Evolutionary conservation across 2,329 filamentous ascomycete species (phyloP).

Genomic region (Alternaria sp.): DNA sequence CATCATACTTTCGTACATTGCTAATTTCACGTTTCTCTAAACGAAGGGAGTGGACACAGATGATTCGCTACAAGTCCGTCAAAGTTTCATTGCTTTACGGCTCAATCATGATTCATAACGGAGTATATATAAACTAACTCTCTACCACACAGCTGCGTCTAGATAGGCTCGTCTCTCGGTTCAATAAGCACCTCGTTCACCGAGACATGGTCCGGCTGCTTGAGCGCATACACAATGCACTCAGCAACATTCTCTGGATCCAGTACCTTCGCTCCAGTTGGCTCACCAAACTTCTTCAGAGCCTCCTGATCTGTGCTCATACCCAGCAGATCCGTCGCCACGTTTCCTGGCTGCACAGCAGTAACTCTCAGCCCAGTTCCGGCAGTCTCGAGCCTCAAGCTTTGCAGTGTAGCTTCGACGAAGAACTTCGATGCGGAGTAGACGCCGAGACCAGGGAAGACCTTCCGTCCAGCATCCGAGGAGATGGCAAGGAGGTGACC

Average conservation of each 20-base stretch:
- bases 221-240: slow-evolving; percentile 75
- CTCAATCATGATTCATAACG: not conserved
- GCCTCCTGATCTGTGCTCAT: slow-evolving; percentile 81
- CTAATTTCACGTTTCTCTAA: not conserved
- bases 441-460: slow-evolving; percentile 80
- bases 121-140: not conserved
- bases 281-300: slow-evolving; percentile 78
- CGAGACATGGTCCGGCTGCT: slow-evolving; percentile 75
- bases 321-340: slow-evolving; percentile 72
- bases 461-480: slow-evolving; percentile 80
- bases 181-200: slow-evolving; percentile 80
- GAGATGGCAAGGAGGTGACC: slow-evolving; percentile 83
- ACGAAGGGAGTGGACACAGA: not conserved
- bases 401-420: slow-evolving; percentile 80
- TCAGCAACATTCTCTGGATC: slow-evolving; percentile 74
- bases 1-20: not conserved
- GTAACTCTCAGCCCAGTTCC: slow-evolving; percentile 76
- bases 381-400: slow-evolving; percentile 75
- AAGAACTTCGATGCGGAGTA: slow-evolving; percentile 88
- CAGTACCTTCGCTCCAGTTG: slow-evolving; percentile 76
- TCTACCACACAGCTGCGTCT: not conserved
- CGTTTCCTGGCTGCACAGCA: slow-evolving; percentile 78
- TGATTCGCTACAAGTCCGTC: not conserved
- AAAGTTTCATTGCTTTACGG: not conserved
- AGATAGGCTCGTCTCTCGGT: slow-evolving; percentile 48